Evolutionary conservation across 192 early-diverging fungal species (phyloP), one percentile per base, ranked within the genome.

Genomic region (Podila epicladia): DNA sequence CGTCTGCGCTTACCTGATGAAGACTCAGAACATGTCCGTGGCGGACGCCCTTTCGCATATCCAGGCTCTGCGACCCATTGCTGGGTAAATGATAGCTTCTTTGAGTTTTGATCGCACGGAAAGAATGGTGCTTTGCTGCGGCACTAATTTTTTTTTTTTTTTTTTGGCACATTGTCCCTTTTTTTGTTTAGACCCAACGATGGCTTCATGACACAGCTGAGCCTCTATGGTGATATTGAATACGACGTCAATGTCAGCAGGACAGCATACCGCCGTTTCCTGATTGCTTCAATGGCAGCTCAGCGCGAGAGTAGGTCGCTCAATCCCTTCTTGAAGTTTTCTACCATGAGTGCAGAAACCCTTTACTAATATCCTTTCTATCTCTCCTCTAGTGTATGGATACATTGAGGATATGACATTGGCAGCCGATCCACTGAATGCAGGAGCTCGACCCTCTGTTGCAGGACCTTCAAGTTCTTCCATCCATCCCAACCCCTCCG

Each of bases 1-100:
- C 26, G 75, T 88, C 1, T 86, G 87, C 2, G 92, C 93, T 12
- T 95, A 90, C 71, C 55, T 94, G 60, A 94, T 95, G 93, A 85
- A 86, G 64, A 76, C 64, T 9, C 72, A 86, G 63, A 67, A 69
- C 2, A 76, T 92, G 22, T 67, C 82, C 3, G 64, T 79, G 0
- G 77, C 76, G 29, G 75, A 91, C 29, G 92, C 93, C 7, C 59
- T 93, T 37, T 58, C 37, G 1, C 11, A 31, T 11, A 62, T 91
- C 20, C 77, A 83, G 61, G 62, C 69, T 26, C 75, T 71, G 66
- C 79, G 87, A 24, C 76, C 65, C 11, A 83, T 87, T 83, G 85
- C 87, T 20, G 72, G 82, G 83, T 83, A 83, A 51, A 51, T 60
- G 63, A 24, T 35, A 26, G 3, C 41, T 17, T 15, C 41, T 9